Evolutionary conservation across 2,329 filamentous ascomycete genomes (phyloP).

Genomic region (Neofusicoccum umdonicola): DNA sequence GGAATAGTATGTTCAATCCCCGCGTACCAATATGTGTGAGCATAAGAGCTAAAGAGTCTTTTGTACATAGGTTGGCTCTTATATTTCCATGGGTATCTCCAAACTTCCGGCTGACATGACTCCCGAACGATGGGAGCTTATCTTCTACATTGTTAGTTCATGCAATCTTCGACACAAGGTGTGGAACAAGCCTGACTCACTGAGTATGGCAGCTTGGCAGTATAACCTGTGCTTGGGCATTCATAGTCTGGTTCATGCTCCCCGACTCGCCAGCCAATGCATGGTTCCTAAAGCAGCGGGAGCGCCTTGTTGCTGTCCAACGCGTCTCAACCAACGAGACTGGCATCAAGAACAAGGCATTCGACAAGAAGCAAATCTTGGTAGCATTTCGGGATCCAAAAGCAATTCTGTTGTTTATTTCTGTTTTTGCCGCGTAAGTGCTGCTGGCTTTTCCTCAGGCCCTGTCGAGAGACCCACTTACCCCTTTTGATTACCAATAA

Average conservation of each 20-base stretch:
- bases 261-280: slow-evolving; percentile 35
- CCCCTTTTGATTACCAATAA: no score
- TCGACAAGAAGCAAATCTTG: slow-evolving; percentile 29
- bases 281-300: slow-evolving; percentile 29
- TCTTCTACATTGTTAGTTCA: slow-evolving; percentile 29
- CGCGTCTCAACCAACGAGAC: slow-evolving; percentile 34
- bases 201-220: slow-evolving; percentile 25
- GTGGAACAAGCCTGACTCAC: background rate
- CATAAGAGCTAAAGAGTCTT: slow-evolving; percentile 10
- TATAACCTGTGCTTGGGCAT: slow-evolving; percentile 33
- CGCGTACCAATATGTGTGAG: background rate
- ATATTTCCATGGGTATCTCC: slow-evolving; percentile 35
- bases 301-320: slow-evolving; percentile 32
- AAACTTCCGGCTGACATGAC: slow-evolving; percentile 26
- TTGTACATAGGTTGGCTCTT: slow-evolving; percentile 35
- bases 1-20: background rate
- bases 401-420: slow-evolving; percentile 11
- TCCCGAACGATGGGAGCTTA: slow-evolving; percentile 33
- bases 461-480: background rate
- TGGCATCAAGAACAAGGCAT: slow-evolving; percentile 36
- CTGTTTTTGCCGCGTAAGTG: background rate
- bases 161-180: background rate
- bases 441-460: background rate
- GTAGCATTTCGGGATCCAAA: slow-evolving; percentile 33
- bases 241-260: slow-evolving; percentile 31